phyloP scores from a whole-genome alignment of 176 grass and related monocot species.

The Miscanthus lutarioriparius region DNA sequence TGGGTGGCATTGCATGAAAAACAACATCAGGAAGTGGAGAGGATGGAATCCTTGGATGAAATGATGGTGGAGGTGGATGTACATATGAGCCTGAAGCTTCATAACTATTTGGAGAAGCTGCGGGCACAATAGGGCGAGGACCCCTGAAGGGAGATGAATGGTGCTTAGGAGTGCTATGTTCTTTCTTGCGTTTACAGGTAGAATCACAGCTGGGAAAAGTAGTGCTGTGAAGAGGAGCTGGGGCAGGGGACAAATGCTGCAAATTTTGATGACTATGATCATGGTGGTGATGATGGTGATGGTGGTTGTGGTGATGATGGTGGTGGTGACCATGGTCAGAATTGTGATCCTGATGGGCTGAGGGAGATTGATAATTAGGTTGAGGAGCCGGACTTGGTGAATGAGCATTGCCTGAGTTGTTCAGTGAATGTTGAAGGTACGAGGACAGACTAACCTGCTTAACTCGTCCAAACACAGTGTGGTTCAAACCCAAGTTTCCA shows the following conservation, averaged over 20 bases:
- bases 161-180: conserved; percentile 2
- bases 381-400: conserved; percentile 55
- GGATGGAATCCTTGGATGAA: conserved; percentile 23
- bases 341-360: conserved; percentile 40
- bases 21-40: conserved; percentile 42
- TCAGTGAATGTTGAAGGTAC: conserved; percentile 71
- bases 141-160: conserved; percentile 26
- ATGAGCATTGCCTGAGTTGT: conserved; percentile 35
- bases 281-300: conserved; percentile 37
- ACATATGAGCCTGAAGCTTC: conserved; percentile 38
- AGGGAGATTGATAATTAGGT: conserved; percentile 40
- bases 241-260: conserved; percentile 41
- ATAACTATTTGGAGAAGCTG: conserved; percentile 33
- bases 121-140: conserved; percentile 25
- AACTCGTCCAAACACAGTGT: conserved; percentile 81
- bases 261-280: conserved; percentile 35
- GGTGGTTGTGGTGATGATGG: conserved; percentile 45
- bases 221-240: conserved; percentile 27
- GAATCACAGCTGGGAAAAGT: conserved; percentile 24
- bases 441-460: conserved; percentile 78
- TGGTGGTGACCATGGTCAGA: conserved; percentile 36
- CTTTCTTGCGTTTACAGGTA: conserved; percentile 31
- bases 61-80: conserved; percentile 33
- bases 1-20: conserved; percentile 55
- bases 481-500: conserved; percentile 75